Percentiles rank a stretch among this genome's conserved stretches.
phyloP scores from a whole-genome alignment of 805 yeast species.

The Candida insectorum region DNA sequence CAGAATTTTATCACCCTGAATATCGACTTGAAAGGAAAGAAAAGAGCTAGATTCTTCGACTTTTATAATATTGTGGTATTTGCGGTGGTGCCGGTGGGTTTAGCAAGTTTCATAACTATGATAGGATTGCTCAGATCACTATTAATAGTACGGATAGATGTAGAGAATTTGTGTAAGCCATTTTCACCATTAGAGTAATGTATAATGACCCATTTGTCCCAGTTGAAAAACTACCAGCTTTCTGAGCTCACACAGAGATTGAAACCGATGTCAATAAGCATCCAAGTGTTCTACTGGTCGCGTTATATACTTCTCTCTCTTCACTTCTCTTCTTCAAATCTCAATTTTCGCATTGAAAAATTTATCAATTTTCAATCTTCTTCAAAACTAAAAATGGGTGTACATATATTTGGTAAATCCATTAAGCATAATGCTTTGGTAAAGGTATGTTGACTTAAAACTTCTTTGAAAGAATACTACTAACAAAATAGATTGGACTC shows the following conservation, averaged over 20 bases:
- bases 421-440: constrained; percentile 42
- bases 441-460: constrained; percentile 18
- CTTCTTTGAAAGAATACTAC: constrained; percentile 6
- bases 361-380: constrained; percentile 2
- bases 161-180: constrained; percentile 20
- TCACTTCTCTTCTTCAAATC: no score
- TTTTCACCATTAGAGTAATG: not conserved
- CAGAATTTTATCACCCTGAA: constrained; percentile 88
- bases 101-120: constrained; percentile 93
- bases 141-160: constrained; percentile 69
- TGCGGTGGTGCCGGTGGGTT: constrained; percentile 97
- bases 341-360: constrained; percentile 4
- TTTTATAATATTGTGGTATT: constrained; percentile 86
- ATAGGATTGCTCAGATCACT: constrained; percentile 73
- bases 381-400: constrained; percentile 29
- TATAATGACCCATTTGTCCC: no score
- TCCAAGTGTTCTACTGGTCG: not conserved
- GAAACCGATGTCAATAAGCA: no score
- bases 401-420: constrained; percentile 43
- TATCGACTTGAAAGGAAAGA: constrained; percentile 47
- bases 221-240: no score
- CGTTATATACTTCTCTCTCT: no score
- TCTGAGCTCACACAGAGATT: no score
- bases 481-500: constrained; percentile 50
- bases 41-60: constrained; percentile 68